phyloP scores from a whole-genome alignment of 371 early-diverging fungal genomes.

The Sanchytrium tribonematis region DNA sequence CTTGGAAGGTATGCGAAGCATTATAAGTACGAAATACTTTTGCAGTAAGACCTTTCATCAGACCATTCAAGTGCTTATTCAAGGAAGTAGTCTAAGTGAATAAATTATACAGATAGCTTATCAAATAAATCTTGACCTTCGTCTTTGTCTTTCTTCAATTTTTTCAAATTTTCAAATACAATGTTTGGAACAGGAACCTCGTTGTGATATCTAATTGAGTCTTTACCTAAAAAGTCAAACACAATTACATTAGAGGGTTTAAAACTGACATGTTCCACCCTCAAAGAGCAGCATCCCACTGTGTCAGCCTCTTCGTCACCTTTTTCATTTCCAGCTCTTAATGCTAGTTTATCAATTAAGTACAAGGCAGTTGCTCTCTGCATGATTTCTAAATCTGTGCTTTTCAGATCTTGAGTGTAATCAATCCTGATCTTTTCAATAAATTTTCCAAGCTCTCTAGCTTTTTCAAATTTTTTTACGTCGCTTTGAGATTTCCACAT shows the following conservation, averaged over 20 bases:
- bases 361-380: constrained; percentile 85
- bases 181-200: constrained; percentile 48
- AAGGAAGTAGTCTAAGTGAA: constrained; percentile 26
- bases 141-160: constrained; percentile 51
- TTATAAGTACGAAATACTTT: constrained; percentile 97
- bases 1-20: constrained; percentile 73
- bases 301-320: constrained; percentile 83
- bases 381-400: constrained; percentile 38
- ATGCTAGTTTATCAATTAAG: constrained; percentile 69
- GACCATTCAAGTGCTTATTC: constrained; percentile 54
- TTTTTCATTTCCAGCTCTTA: constrained; percentile 93
- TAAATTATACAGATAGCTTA: constrained; percentile 35
- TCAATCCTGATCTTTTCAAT: constrained; percentile 41
- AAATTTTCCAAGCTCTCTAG: constrained; percentile 43
- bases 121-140: constrained; percentile 57
- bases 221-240: constrained; percentile 92
- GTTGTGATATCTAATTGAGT: constrained; percentile 78
- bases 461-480: constrained; percentile 79
- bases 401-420: constrained; percentile 44
- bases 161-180: constrained; percentile 63
- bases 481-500: constrained; percentile 86
- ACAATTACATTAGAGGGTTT: constrained; percentile 30
- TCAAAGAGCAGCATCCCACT: constrained; percentile 86
- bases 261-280: constrained; percentile 63
- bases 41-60: constrained; percentile 76